Base-by-base conservation (phyloP, 164 flowering plant genomes). In the Platanus orientalis region DNA sequence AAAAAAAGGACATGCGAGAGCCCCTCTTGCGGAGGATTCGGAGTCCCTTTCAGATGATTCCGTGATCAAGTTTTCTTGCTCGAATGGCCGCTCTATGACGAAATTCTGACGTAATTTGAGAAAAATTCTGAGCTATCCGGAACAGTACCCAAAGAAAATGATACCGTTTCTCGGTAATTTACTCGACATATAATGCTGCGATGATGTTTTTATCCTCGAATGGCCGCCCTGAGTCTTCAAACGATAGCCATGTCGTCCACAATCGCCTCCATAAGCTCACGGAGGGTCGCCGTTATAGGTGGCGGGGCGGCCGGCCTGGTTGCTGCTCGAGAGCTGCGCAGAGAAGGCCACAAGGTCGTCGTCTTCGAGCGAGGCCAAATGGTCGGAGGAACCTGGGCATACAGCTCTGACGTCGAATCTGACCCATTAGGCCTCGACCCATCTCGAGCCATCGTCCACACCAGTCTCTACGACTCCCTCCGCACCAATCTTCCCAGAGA, bases 401-500 rank as follows among this genome's bases (percentile, higher is more conserved):
- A 83, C 79, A 60, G 65, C 14, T 76, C 87, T 2, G 45, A 44
- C 23, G 68, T 73, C 9, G 98, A 92, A n/a, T 61, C 90, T 11
- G 98, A 92, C 70, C 87, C 76, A 0, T 25, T 90, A 0, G 84
- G 98, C 0, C 58, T 73, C 27, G 82, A 88, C 69, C 92, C 89
- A 53, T 56, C 58, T 26, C 83, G 98, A 11, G 57, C 49, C 17
- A 44, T 76, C 14, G 81, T 89, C 58, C 96, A 81, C 39, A 36
- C 78, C 28, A 90, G 97, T 73, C 82, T 92, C 54, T 90, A 87
- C 78, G 66, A 73, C 0, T 92, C 96, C 7, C 92, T 92, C 19
- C 85, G 98, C 12, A 84, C 92, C 48, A 92, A 92, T 66, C 81
- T 92, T 34, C 96, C 98, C 10, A 65, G 98, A 28, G 88, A 86